Evolutionary conservation across 805 yeast species (phyloP).

Genomic region (Cyberlindnera mycetangii): DNA sequence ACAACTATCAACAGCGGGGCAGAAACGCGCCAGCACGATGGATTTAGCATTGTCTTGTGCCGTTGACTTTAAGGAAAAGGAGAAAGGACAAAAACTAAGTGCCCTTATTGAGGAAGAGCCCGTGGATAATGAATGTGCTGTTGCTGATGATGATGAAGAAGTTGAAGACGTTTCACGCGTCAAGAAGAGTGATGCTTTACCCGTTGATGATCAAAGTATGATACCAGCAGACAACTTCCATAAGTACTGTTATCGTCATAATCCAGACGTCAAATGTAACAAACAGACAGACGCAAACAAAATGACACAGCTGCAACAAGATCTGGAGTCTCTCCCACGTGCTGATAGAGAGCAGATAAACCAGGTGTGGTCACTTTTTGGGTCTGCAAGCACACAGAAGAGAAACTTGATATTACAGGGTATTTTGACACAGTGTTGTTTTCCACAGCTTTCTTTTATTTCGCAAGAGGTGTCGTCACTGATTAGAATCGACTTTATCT

Average conservation of each 20-base stretch:
- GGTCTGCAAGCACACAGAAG: conserved; percentile 67
- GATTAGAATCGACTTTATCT: conserved; percentile 84
- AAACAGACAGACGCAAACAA: conserved; percentile 61
- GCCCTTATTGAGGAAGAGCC: conserved; percentile 6
- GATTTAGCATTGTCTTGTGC: conserved; percentile 19
- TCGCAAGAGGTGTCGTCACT: conserved; percentile 75
- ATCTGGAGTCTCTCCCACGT: conserved; percentile 56
- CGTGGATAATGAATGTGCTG: conserved; percentile 3
- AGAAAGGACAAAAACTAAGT: conserved; percentile 3
- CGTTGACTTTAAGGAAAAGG: conserved; percentile 10
- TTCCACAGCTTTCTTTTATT: conserved; percentile 87
- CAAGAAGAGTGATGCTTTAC: conserved; percentile 1
- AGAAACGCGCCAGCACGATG: conserved; percentile 9
- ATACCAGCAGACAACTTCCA: conserved; percentile 48
- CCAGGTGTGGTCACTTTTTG: conserved; percentile 81
- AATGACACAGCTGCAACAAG: conserved; percentile 60
- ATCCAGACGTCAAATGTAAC: conserved; percentile 79
- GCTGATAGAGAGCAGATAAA: conserved; percentile 74
- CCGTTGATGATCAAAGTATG: conserved; percentile 10
- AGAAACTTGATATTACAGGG: conserved; percentile 80
- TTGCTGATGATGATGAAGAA: conserved; percentile 2
- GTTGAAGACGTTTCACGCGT: background rate
- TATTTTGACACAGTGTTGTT: conserved; percentile 83
- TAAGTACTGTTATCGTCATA: conserved; percentile 86
- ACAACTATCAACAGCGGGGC: background rate